phyloP scores from a whole-genome alignment of 2,329 filamentous ascomycete species.

The Paecilomyces fulvus region DNA sequence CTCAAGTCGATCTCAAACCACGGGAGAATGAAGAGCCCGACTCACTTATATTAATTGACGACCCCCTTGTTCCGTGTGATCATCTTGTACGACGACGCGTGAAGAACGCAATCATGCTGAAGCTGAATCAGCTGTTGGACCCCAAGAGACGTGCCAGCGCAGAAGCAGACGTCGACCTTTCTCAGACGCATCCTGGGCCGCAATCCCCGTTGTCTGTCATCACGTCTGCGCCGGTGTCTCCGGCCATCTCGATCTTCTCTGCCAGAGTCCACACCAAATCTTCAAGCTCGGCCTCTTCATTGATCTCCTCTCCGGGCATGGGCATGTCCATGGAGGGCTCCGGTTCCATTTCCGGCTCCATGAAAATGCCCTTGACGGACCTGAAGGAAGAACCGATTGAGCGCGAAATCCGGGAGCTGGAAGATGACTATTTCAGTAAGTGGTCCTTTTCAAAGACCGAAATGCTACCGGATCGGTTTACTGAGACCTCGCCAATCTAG shows the following conservation, averaged over 20 bases:
- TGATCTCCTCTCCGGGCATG: constrained; percentile 52
- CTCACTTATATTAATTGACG: neutral
- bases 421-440: constrained; percentile 66
- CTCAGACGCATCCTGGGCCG: constrained; percentile 13
- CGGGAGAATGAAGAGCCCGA: neutral
- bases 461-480: constrained; percentile 1
- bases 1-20: neutral
- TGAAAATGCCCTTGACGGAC: constrained; percentile 65
- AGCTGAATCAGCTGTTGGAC: constrained; percentile 27
- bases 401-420: constrained; percentile 46
- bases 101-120: constrained; percentile 19
- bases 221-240: constrained; percentile 32
- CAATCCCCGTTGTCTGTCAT: constrained; percentile 24
- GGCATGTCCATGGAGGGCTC: constrained; percentile 41
- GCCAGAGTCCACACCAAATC: constrained; percentile 29
- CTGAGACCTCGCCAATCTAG: constrained; percentile 13
- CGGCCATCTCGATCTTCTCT: constrained; percentile 33
- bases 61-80: neutral
- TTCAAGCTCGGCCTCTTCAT: constrained; percentile 67
- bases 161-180: constrained; percentile 16
- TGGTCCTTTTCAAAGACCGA: constrained; percentile 19
- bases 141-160: constrained; percentile 21
- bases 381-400: constrained; percentile 77
- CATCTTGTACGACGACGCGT: neutral
- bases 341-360: constrained; percentile 39